Evolutionary conservation across 306 rosid species (phyloP).

Genomic region (Vigna unguiculata): DNA sequence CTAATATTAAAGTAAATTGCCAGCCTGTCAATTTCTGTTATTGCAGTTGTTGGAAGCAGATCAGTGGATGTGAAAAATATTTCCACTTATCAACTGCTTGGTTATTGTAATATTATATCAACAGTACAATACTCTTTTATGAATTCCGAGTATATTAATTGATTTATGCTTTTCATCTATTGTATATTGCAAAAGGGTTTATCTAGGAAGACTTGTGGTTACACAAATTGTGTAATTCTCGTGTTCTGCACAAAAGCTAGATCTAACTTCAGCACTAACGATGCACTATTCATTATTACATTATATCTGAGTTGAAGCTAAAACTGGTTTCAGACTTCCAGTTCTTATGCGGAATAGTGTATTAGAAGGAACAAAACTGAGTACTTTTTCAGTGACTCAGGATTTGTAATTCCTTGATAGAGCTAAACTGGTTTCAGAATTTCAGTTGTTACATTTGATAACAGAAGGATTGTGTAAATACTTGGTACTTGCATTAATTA

Average conservation of each 20-base stretch:
- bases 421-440: neutral
- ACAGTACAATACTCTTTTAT: neutral
- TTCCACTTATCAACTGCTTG: constrained; percentile 17
- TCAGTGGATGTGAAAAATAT: constrained; percentile 7
- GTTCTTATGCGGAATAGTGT: neutral
- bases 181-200: neutral
- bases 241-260: neutral
- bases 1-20: neutral
- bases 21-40: neutral
- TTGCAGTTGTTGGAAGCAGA: constrained; percentile 3
- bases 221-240: constrained; percentile 6
- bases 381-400: neutral
- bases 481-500: neutral
- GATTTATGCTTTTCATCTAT: neutral
- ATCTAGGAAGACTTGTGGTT: neutral
- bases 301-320: constrained; percentile 12
- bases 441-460: neutral
- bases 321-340: neutral
- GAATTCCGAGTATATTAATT: constrained; percentile 18
- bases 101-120: neutral
- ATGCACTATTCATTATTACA: neutral
- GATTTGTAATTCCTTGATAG: constrained; percentile 10
- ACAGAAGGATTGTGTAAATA: neutral
- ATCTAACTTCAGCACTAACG: neutral
- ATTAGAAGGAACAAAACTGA: neutral